Conservation (phyloP, 148 eudicot species). For the Rhododendron vialii region DNA sequence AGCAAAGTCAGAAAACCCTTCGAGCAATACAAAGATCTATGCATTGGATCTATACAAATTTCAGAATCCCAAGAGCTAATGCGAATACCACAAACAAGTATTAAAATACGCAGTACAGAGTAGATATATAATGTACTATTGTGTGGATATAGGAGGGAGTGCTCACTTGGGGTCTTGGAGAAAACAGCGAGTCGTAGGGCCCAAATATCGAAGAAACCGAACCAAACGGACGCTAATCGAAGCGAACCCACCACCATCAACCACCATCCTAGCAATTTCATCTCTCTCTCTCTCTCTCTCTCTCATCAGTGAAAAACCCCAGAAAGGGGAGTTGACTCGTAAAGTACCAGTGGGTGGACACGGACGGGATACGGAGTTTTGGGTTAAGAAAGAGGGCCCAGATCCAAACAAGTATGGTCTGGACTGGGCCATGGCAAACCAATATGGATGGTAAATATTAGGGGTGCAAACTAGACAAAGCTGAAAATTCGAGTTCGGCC, state of each 20-base stretch:
- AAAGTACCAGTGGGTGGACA: not conserved
- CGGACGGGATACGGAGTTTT: not conserved
- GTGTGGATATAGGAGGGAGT: not conserved
- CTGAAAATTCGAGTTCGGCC: too few relatives aligned
- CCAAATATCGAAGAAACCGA: conserved; percentile 95
- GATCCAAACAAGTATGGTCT: not conserved
- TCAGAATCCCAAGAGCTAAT: not conserved
- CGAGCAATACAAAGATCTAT: not conserved
- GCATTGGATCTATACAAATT: not conserved
- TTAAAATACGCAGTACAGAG: not conserved
- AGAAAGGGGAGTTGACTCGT: not conserved
- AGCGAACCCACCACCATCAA: conserved; percentile 73
- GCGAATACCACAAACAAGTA: not conserved
- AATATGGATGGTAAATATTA: too few relatives aligned
- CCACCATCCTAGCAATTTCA: conserved; percentile 89
- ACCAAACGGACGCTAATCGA: conserved; percentile 89
- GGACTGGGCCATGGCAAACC: not conserved
- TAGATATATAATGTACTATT: not conserved
- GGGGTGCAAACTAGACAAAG: too few relatives aligned
- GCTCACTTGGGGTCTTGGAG: conserved; percentile 68
- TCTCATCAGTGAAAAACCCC: not conserved
- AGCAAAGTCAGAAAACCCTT: not conserved
- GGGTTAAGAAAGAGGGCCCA: not conserved
- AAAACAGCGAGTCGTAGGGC: conserved; percentile 91
- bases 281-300: conserved; percentile 25